Conservation (phyloP, 2,329 filamentous ascomycete genomes). For the Ceratocystis ficicola region DNA sequence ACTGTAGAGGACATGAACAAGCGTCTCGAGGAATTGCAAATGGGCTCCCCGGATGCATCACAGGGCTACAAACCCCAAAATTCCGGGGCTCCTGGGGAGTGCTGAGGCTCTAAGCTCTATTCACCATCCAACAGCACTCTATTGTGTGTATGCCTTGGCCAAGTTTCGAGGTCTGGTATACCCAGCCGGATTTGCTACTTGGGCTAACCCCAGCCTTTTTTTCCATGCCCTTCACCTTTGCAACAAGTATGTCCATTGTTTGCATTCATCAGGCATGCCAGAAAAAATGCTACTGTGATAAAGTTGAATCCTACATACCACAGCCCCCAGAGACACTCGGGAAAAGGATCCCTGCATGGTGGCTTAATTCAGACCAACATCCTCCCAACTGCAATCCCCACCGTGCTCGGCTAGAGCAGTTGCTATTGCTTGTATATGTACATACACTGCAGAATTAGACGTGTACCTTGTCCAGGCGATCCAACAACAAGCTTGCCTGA, state of each 20-base stretch:
- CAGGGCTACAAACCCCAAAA: not conserved
- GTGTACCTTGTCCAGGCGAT: conserved; percentile 33
- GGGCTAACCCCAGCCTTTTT: not conserved
- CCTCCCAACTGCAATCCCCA: not conserved
- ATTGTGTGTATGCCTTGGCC: not conserved
- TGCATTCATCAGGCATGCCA: conserved; percentile 3
- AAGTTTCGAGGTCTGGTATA: too few species aligned
- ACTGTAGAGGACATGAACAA: not conserved
- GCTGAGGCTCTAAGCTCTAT: too few species aligned
- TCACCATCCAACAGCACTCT: not conserved
- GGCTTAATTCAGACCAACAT: not conserved
- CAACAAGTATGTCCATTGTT: too few species aligned
- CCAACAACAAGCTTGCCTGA: conserved; percentile 34
- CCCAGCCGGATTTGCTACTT: not conserved
- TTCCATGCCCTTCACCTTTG: too few species aligned
- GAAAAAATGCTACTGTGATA: not conserved
- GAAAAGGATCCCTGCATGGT: not conserved
- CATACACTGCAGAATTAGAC: conserved; percentile 12
- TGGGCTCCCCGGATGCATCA: not conserved
- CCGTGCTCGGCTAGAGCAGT: too few species aligned
- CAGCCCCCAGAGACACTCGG: not conserved
- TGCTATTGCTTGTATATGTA: not conserved
- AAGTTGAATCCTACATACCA: conserved; percentile 2
- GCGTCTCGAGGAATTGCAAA: not conserved
- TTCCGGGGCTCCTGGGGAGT: not conserved